Evolutionary conservation across 1,284 basidiomycete genomes (phyloP), one percentile per base, ranked within the genome.

Genomic region (Amylostereum areolatum): DNA sequence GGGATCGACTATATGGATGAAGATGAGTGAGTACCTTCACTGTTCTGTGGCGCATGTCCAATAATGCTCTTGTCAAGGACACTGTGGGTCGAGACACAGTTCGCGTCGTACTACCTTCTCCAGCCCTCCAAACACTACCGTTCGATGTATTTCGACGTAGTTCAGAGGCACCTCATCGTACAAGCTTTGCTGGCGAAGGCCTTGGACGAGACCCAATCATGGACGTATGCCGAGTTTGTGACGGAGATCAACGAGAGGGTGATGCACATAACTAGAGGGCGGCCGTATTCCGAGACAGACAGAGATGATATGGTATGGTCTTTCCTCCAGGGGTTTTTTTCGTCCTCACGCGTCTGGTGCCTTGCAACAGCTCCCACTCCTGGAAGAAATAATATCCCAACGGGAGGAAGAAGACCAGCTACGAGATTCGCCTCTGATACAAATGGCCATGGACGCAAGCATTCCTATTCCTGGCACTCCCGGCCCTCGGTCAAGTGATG

Each of bases 91-190:
- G 75, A 84, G 56, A 86, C 85, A 0, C 55, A 69, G 28, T 70
- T 68, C 51, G 80, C 80, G 0, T 80, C 76, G 71, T 88, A 87
- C 58, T 73, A 78, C 30, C 63, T 88, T 24, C 63, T 66, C 10
- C 57, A 52, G 1, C 80, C 84, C 0, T 69, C 74, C 2, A 54
- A 60, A 11, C 55, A 52, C 18, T 88, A 88, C 52, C 50, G 59
- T 8, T 57, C 57, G 1, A 65, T 66, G n/a, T 81, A 73, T 49
- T 55, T 62, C 24, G 58, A 69, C 3, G 85, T 83, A 59, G 77
- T 76, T 55, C 63, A 63, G 2, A 70, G 74, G 0, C 73, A 77
- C 36, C 68, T 69, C 2, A 67, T 80, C 37, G 66, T 78, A 1
- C 80, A 84, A 44, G 53, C 73, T 3, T 58, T 66, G 28, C 57